Evolutionary conservation across 208 protist genomes (phyloP).

Genomic region (Porcisia deanei): DNA sequence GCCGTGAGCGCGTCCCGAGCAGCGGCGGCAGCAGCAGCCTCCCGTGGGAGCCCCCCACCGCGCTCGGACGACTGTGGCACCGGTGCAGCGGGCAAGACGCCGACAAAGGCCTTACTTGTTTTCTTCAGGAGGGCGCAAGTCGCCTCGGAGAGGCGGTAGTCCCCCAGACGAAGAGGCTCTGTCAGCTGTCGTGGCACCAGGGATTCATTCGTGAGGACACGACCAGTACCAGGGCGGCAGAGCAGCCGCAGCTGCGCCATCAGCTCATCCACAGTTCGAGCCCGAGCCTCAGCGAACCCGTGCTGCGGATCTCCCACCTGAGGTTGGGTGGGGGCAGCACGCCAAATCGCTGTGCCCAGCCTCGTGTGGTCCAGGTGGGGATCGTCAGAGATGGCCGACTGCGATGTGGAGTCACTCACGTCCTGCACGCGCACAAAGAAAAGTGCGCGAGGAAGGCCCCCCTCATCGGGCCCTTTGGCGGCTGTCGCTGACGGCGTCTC

Average conservation of each 20-base stretch:
- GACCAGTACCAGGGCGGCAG: constrained; percentile 22
- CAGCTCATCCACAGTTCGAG: constrained; percentile 9
- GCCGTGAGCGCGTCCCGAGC: constrained; percentile 27
- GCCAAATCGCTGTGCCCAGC: constrained; percentile 23
- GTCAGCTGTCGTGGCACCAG: constrained; percentile 58
- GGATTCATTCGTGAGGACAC: constrained; percentile 43
- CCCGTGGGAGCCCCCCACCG: too few relatives aligned
- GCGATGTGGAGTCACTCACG: constrained; percentile 30
- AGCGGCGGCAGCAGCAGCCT: not conserved
- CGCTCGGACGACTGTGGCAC: not conserved
- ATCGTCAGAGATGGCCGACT: constrained; percentile 2
- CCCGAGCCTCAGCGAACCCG: not conserved
- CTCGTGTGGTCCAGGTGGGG: not conserved
- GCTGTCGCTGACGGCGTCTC: not conserved
- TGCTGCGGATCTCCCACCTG: not conserved
- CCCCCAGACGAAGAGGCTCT: constrained; percentile 53
- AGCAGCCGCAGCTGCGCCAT: constrained; percentile 16
- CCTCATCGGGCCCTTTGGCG: not conserved
- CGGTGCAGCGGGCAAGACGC: constrained; percentile 7
- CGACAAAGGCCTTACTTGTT: constrained; percentile 35
- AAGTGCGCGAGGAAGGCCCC: constrained; percentile 60
- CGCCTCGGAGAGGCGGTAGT: constrained; percentile 57
- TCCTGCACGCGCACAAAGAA: constrained; percentile 64
- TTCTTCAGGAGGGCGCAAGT: constrained; percentile 37
- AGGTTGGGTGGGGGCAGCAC: not conserved